Evolutionary conservation across 1,284 basidiomycete genomes (phyloP), one percentile per base, ranked within the genome.

Genomic region (Sanghuangporus baumii): DNA sequence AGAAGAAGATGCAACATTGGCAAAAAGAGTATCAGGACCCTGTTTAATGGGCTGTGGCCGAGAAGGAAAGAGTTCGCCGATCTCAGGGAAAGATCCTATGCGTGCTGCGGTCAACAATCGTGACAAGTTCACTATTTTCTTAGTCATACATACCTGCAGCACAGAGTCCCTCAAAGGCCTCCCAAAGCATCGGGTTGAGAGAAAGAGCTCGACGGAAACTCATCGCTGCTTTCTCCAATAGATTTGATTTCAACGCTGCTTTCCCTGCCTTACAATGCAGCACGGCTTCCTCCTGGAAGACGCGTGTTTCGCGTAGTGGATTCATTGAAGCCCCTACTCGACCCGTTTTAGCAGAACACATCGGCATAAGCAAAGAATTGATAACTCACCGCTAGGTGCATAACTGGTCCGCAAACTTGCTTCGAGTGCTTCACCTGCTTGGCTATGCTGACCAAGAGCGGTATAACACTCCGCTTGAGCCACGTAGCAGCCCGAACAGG

Each of bases 161-260:
- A 72, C 94, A 97, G 34, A 98, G 75, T 0, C 92, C 94, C 67
- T 93, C 91, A 71, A 96, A 93, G 0, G 95, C 95, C 73, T 98
- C 95, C 94, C 94, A 97, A 55, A 95, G 75, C 75, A 93, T 85
- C 23, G 92, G 91, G 72, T 94, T 88, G 55, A 89, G 74, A 14
- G 76, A 73, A 61, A 97, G 79, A 12, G 93, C 92, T 63, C 86
- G 81, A 41, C 81, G 80, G 72, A 91, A 96, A 71, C 87, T 88
- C 59, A 77, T 73, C 34, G 82, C 79, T 14, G 95, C 94, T 66
- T 83, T 81, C 60, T 89, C 87, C 2, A 81, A 81, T 62, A 89
- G 79, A 72, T 92, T 91, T 54, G 88, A 90, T 74, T 87, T 89
- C 70, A 86, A 69, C 40, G 91, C 89, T 72, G 86, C 81, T 41